Evolutionary conservation across 257 asterid genomes (phyloP).

Genomic region (Fraxinus pennsylvanica): DNA sequence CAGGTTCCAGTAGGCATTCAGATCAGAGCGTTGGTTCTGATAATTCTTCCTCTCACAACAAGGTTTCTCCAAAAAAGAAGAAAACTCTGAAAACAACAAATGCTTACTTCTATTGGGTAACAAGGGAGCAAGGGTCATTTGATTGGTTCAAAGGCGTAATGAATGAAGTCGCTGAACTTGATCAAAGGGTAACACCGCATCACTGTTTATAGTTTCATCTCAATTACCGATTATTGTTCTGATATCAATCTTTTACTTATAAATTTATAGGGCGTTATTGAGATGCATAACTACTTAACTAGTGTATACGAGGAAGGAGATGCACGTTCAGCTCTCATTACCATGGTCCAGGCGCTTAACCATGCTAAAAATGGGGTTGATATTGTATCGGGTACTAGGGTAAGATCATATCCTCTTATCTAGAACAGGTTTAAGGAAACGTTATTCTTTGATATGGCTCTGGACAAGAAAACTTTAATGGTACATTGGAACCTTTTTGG

Average conservation of each 20-base stretch:
- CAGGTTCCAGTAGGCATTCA: slow-evolving; percentile 62
- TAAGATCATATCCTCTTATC: slow-evolving; percentile 26
- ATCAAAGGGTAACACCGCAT: slow-evolving; percentile 68
- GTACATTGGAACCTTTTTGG: neutral
- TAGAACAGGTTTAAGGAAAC: no score
- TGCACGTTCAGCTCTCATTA: slow-evolving; percentile 97
- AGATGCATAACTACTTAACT: slow-evolving; percentile 95
- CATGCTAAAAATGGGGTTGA: slow-evolving; percentile 98
- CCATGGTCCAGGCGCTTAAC: slow-evolving; percentile 98
- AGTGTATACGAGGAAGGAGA: slow-evolving; percentile 99
- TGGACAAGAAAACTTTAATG: no score
- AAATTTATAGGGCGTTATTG: slow-evolving; percentile 72
- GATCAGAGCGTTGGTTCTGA: slow-evolving; percentile 57
- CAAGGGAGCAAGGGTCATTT: slow-evolving; percentile 93
- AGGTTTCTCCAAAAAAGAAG: slow-evolving; percentile 53
- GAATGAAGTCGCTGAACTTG: slow-evolving; percentile 91
- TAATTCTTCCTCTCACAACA: slow-evolving; percentile 43
- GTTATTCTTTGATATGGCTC: no score
- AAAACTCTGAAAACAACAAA: slow-evolving; percentile 70
- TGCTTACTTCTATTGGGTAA: slow-evolving; percentile 97
- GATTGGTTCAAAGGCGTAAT: slow-evolving; percentile 98
- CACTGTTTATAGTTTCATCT: neutral
- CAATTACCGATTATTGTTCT: neutral
- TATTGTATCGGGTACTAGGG: slow-evolving; percentile 90
- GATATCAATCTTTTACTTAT: slow-evolving; percentile 4